A percentile compares a stretch with the other conserved stretches of the same genome.
Evolutionary conservation across 495 filamentous ascomycete genomes (phyloP).

Genomic region (Pseudoneurospora amorphoporcata): DNA sequence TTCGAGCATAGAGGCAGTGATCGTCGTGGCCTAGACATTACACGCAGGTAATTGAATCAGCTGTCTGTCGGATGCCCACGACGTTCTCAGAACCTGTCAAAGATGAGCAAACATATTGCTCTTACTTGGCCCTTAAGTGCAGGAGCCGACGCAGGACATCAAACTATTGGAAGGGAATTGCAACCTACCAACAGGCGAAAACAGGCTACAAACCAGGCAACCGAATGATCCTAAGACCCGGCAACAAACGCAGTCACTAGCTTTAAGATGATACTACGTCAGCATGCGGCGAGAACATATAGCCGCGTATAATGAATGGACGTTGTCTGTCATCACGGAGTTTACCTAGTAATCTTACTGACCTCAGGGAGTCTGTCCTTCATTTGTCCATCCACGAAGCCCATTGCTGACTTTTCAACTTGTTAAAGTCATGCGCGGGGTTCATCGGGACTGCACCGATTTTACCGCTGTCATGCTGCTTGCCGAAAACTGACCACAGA

Average conservation of each 20-base stretch:
- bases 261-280: not conserved
- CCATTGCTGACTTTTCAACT: not conserved
- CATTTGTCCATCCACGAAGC: not conserved
- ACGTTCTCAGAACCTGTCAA: not conserved
- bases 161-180: not conserved
- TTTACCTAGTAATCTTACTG: not conserved
- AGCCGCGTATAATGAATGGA: not conserved
- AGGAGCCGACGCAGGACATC: not conserved
- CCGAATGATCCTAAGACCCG: not conserved
- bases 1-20: not conserved
- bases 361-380: not conserved
- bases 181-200: not conserved
- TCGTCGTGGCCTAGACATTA: not conserved
- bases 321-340: not conserved
- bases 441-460: not conserved
- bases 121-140: not conserved
- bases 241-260: not conserved
- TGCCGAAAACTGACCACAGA: not conserved
- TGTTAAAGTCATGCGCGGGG: not conserved
- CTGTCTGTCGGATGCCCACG: not conserved
- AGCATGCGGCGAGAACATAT: not conserved
- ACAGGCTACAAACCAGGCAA: not conserved
- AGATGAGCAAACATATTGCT: not conserved
- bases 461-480: not conserved
- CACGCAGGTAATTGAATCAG: not conserved